A percentile compares a stretch with the other conserved stretches of the same genome.
phyloP scores from a whole-genome alignment of 371 early-diverging fungal species.

The Syncephalastrum contaminatum region DNA sequence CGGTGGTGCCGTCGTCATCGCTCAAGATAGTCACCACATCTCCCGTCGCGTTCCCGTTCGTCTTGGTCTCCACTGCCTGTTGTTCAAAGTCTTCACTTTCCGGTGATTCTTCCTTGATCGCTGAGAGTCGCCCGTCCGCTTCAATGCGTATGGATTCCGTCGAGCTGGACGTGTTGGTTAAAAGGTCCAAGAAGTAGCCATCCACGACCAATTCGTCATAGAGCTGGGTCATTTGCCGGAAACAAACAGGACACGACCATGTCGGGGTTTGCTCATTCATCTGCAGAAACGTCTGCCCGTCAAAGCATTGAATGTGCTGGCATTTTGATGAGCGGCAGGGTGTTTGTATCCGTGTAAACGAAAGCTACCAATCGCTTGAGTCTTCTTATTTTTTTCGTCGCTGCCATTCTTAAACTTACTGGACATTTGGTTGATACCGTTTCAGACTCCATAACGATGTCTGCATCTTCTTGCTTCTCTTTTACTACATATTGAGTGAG shows the following conservation, averaged over 20 bases:
- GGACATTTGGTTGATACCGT: slow-evolving; percentile 59
- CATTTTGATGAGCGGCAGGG: slow-evolving; percentile 66
- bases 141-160: slow-evolving; percentile 64
- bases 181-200: slow-evolving; percentile 66
- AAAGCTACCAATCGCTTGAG: slow-evolving; percentile 40
- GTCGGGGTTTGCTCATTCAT: slow-evolving; percentile 72
- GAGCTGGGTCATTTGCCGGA: slow-evolving; percentile 39
- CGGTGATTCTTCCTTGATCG: slow-evolving; percentile 28
- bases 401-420: slow-evolving; percentile 27
- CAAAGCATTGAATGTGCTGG: slow-evolving; percentile 78
- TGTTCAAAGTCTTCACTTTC: background rate
- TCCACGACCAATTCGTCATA: slow-evolving; percentile 67
- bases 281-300: slow-evolving; percentile 60
- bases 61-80: background rate
- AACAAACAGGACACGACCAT: slow-evolving; percentile 78
- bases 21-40: slow-evolving; percentile 5
- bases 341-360: slow-evolving; percentile 57
- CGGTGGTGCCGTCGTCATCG: no score
- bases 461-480: slow-evolving; percentile 45
- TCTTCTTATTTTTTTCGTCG: background rate
- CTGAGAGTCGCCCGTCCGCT: slow-evolving; percentile 56
- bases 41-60: slow-evolving; percentile 6
- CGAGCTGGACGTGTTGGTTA: slow-evolving; percentile 42
- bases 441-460: slow-evolving; percentile 54
- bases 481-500: slow-evolving; percentile 14